Evolutionary conservation across 225 moss, liverwort and hornwort genomes (phyloP).

Genomic region (Straminergon stramineum): DNA sequence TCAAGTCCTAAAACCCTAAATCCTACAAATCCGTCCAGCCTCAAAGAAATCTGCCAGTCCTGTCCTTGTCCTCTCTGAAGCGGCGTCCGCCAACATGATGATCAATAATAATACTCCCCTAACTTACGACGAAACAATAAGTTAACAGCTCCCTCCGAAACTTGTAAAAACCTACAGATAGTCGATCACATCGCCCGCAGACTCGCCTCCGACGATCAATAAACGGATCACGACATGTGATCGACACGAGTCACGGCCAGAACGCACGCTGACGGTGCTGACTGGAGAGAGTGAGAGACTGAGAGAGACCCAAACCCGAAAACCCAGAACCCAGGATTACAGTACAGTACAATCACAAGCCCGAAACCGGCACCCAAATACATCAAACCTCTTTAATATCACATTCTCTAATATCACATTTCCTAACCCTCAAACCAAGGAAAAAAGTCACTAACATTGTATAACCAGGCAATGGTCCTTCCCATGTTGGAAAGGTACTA

Average conservation of each 20-base stretch:
- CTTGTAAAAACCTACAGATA: neutral
- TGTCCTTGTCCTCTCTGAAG: conserved; percentile 4
- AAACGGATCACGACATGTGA: neutral
- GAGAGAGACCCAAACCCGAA: neutral
- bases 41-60: conserved; percentile 24
- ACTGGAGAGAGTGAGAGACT: neutral
- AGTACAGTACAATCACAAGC: neutral
- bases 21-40: neutral
- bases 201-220: neutral
- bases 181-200: neutral
- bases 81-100: neutral
- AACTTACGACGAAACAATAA: neutral
- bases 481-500: no score
- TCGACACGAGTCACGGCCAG: neutral
- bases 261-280: neutral
- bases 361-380: neutral
- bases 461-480: no score
- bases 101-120: neutral
- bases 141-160: neutral
- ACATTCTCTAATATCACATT: neutral
- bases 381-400: neutral
- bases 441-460: neutral
- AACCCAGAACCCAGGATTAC: neutral
- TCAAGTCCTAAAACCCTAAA: neutral
- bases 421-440: neutral